These are phyloP conservation scores for Solanum peruvianum DNA, from an alignment of 257 asterid genomes.

Conservation along the genomic window DNA sequence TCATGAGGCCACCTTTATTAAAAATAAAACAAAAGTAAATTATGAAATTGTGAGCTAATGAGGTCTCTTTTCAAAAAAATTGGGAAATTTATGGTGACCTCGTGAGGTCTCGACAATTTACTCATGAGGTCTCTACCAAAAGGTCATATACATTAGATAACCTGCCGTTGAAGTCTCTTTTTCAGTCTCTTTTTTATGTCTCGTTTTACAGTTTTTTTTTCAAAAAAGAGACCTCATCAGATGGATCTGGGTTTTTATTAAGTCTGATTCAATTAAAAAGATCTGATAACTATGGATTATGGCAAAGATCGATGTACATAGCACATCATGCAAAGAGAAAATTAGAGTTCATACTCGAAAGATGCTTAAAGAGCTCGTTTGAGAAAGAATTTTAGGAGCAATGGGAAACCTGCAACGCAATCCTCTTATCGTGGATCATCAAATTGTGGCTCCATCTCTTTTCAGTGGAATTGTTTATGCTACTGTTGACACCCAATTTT, in stretches of 20 bases:
- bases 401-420: neutral
- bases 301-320: neutral
- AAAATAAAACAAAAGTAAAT: too few relatives aligned
- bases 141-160: too few relatives aligned
- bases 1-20: too few relatives aligned
- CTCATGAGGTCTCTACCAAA: too few relatives aligned
- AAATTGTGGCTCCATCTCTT: neutral
- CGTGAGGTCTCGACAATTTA: too few relatives aligned
- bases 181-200: too few relatives aligned
- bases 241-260: neutral
- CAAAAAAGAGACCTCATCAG: neutral
- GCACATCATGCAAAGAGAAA: neutral
- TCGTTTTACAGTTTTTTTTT: too few relatives aligned
- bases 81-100: too few relatives aligned
- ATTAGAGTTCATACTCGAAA: neutral
- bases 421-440: neutral
- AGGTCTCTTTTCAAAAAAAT: too few relatives aligned
- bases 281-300: neutral
- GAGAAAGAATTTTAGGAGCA: neutral
- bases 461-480: neutral
- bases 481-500: too few relatives aligned
- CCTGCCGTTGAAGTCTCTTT: too few relatives aligned
- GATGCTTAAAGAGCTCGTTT: neutral
- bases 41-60: too few relatives aligned
- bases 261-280: neutral